Percentiles rank a stretch among this genome's conserved stretches.
Evolutionary conservation across 2,329 filamentous ascomycete species (phyloP).

Genomic region (Phaeoacremonium minimum): DNA sequence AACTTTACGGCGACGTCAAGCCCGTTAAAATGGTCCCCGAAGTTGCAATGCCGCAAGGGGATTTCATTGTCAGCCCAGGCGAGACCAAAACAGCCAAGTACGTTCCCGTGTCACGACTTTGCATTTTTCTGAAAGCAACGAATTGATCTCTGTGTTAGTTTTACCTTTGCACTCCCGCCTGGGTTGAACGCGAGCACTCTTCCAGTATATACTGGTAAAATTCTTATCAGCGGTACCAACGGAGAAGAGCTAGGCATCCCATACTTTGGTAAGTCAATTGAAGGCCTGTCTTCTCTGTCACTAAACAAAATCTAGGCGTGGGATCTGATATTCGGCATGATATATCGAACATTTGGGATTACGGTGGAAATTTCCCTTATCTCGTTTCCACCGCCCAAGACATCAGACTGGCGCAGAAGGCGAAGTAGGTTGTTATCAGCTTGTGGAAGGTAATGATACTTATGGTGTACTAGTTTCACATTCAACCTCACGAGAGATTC

Average conservation of each 20-base stretch:
- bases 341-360: not conserved
- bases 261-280: conserved; percentile 19
- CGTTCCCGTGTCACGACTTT: not conserved
- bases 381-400: conserved; percentile 3
- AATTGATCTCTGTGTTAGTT: conserved; percentile 9
- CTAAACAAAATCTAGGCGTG: not conserved
- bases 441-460: not conserved
- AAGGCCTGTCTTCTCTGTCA: too few relatives aligned
- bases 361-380: conserved; percentile 6
- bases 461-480: conserved; percentile 12
- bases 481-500: conserved; percentile 15
- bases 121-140: too few relatives aligned
- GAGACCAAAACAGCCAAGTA: conserved; percentile 4
- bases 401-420: conserved; percentile 6
- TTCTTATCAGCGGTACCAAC: conserved; percentile 22
- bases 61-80: conserved; percentile 2
- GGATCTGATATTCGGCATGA: not conserved
- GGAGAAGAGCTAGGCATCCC: conserved; percentile 24
- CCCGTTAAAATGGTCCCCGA: conserved; percentile 3
- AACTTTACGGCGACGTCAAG: conserved; percentile 2
- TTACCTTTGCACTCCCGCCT: conserved; percentile 13
- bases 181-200: conserved; percentile 21
- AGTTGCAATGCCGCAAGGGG: conserved; percentile 2
- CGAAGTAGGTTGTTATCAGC: conserved; percentile 10
- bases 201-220: conserved; percentile 27